Base-by-base conservation (phyloP, 768 basidiomycete genomes). In the Psilocybe subaeruginosa region DNA sequence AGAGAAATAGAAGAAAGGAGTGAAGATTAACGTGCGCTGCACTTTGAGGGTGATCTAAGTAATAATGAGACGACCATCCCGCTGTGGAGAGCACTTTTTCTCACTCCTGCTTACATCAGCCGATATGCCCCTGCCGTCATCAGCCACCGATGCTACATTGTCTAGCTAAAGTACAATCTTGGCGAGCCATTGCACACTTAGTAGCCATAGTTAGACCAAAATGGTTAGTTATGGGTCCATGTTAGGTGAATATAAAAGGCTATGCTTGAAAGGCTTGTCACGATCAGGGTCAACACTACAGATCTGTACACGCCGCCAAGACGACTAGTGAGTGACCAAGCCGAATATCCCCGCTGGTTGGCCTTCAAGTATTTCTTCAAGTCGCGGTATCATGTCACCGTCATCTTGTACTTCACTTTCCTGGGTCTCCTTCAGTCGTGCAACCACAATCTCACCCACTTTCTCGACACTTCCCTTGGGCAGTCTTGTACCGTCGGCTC, bases 351-450 rank as follows among this genome's bases (percentile, higher is more conserved):
- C 27, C 50, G 16, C 7, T 8, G 14, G 51, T 12, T 31, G 12
- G 11, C 43, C 45, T 12, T 11, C 56, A 57, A 27, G 31, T 35
- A 23, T n/a, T 30, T 29, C 46, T 19, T 33, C 46, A 57, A 48
- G 47, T 49, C 17, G 45, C 47, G 45, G 46, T 11, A 37, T 31
- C 31, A 57, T 48, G 14, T 23, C 33, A 29, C 35, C 39, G 37
- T 39, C 57, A 23, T 33, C 27, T 7, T 75, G 6, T 74, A 59
- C 8, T 78, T 76, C 23, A 73, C 14, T 57, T 69, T 54, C 75
- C 58, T 84, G 80, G 9, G 85, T 83, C 66, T 77, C 80, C 68
- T 76, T 78, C 58, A 91, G 73, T 52, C 89, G 83, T 45, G 74
- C 75, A 11, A 84, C 70, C 29, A 91, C 82, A 1, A 75, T 75